Percentiles rank a stretch among this genome's conserved stretches.
These are phyloP conservation scores for Purshia tridentata DNA, from an alignment of 306 rosid genomes.

Conservation along the genomic window DNA sequence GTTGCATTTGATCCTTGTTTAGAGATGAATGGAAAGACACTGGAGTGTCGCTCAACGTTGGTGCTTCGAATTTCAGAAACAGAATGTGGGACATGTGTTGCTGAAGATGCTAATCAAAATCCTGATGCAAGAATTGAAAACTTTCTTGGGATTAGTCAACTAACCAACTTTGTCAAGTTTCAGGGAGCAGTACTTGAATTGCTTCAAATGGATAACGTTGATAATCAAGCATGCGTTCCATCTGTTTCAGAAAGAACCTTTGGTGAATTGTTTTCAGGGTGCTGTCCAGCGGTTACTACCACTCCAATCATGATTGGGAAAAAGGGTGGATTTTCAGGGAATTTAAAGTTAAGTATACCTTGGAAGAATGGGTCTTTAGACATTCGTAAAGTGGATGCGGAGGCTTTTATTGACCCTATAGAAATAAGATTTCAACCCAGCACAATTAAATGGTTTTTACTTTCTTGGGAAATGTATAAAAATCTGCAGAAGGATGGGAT, in stretches of 20 bases:
- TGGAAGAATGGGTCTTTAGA: constrained; percentile 96
- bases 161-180: constrained; percentile 81
- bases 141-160: constrained; percentile 75
- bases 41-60: constrained; percentile 37
- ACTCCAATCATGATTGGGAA: constrained; percentile 68
- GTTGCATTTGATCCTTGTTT: constrained; percentile 76
- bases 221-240: constrained; percentile 27
- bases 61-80: constrained; percentile 77
- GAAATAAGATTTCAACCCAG: constrained; percentile 74
- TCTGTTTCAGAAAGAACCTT: constrained; percentile 31
- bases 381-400: constrained; percentile 77
- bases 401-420: constrained; percentile 68
- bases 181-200: constrained; percentile 72
- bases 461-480: constrained; percentile 57
- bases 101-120: constrained; percentile 60
- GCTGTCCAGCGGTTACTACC: constrained; percentile 39
- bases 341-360: constrained; percentile 75
- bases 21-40: constrained; percentile 37
- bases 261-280: constrained; percentile 40
- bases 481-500: constrained; percentile 45
- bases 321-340: constrained; percentile 84
- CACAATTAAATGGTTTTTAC: constrained; percentile 64
- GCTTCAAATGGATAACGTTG: constrained; percentile 56
- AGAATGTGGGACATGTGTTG: constrained; percentile 81
- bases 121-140: constrained; percentile 42